Evolutionary conservation across 768 basidiomycete genomes (phyloP).

Genomic region (Tricholoma sp.): DNA sequence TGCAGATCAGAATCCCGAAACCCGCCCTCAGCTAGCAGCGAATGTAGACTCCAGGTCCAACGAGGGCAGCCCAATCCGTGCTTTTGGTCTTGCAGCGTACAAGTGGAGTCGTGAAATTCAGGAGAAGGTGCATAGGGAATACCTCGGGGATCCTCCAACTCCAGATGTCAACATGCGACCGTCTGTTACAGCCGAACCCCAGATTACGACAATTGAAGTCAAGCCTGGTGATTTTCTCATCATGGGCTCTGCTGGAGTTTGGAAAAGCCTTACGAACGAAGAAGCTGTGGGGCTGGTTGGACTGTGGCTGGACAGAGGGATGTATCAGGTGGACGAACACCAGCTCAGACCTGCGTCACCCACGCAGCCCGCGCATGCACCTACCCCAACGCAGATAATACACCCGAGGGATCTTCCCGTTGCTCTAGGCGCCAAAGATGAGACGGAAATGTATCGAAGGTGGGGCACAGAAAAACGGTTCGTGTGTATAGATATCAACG

Average conservation of each 20-base stretch:
- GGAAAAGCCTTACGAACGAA: conserved; percentile 48
- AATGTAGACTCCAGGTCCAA: conserved; percentile 13
- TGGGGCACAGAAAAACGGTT: conserved; percentile 36
- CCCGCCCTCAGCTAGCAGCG: conserved; percentile 21
- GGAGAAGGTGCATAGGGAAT: conserved; percentile 26
- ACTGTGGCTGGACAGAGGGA: conserved; percentile 31
- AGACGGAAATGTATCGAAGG: conserved; percentile 29
- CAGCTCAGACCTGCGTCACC: background rate
- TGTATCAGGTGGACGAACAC: background rate
- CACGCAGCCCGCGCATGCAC: background rate
- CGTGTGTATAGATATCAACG: conserved; percentile 36
- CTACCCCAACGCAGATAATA: conserved; percentile 4
- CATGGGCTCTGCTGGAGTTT: conserved; percentile 48
- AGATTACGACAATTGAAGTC: conserved; percentile 37
- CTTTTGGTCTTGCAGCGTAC: conserved; percentile 37
- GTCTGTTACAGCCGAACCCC: conserved; percentile 48
- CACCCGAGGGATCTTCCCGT: conserved; percentile 25
- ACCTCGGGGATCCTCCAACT: conserved; percentile 26
- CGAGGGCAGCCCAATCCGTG: conserved; percentile 32
- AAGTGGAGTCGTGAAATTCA: conserved; percentile 40
- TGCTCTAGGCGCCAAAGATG: conserved; percentile 17
- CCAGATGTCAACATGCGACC: conserved; percentile 35
- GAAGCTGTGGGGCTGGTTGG: conserved; percentile 53
- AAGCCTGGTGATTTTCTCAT: conserved; percentile 49
- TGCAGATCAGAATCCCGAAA: conserved; percentile 30